These are phyloP conservation scores for Fraxinus albicans DNA, from an alignment of 305 asterid species.

Conservation along the genomic window DNA sequence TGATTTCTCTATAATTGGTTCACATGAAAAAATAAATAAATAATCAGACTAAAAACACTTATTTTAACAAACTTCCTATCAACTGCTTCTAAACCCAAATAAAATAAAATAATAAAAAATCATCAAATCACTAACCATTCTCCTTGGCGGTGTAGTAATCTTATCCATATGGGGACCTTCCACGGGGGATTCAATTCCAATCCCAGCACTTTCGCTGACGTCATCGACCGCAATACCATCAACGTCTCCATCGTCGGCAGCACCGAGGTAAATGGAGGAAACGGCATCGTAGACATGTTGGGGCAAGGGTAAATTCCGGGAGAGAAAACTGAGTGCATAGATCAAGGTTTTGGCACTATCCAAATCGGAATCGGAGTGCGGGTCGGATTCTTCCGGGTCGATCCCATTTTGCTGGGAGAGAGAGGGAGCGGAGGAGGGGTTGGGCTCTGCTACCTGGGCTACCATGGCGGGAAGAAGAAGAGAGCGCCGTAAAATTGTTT, in stretches of 20 bases:
- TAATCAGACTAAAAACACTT: not conserved
- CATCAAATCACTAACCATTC: conserved; percentile 32
- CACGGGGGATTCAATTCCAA: conserved; percentile 29
- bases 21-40: not conserved
- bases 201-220: conserved; percentile 26
- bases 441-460: conserved; percentile 57
- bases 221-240: conserved; percentile 20
- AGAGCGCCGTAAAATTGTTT: conserved; percentile 34
- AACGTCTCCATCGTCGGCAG: conserved; percentile 21
- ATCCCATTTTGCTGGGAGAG: conserved; percentile 36
- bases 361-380: conserved; percentile 32
- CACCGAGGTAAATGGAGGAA: conserved; percentile 56
- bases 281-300: conserved; percentile 81
- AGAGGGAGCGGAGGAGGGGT: conserved; percentile 23
- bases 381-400: conserved; percentile 19
- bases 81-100: not conserved
- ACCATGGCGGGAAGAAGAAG: conserved; percentile 65
- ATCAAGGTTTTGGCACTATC: conserved; percentile 72
- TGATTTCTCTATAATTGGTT: not conserved
- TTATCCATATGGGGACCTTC: conserved; percentile 21
- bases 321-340: conserved; percentile 88
- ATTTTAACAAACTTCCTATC: not conserved
- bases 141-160: conserved; percentile 14
- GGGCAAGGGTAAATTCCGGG: conserved; percentile 90
- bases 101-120: not conserved